These are phyloP conservation scores for Aspergillaceae sp. DNA, from an alignment of 2,329 filamentous ascomycete species.

Conservation along the genomic window DNA sequence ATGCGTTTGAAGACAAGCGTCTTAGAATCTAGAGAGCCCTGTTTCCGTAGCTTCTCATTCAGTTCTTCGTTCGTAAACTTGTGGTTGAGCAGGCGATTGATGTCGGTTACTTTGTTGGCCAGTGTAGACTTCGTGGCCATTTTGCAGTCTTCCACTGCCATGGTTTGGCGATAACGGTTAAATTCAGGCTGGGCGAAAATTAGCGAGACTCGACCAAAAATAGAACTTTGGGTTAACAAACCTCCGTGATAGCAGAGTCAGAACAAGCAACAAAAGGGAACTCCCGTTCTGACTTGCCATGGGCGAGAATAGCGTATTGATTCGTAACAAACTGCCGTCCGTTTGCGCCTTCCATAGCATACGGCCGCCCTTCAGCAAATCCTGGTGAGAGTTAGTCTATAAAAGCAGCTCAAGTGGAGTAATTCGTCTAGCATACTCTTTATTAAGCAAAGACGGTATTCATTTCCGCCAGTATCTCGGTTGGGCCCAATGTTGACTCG, in stretches of 20 bases:
- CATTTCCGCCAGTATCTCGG: conserved; percentile 59
- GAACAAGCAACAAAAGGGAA: conserved; percentile 91
- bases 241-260: conserved; percentile 74
- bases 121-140: conserved; percentile 66
- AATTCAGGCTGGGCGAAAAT: conserved; percentile 57
- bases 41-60: conserved; percentile 65
- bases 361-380: conserved; percentile 70
- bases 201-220: not conserved
- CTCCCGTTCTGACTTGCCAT: conserved; percentile 73
- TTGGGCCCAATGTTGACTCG: conserved; percentile 77
- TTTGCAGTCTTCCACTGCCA: conserved; percentile 61
- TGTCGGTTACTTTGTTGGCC: conserved; percentile 64
- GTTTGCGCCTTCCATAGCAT: conserved; percentile 66
- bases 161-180: conserved; percentile 67
- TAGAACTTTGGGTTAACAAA: conserved; percentile 30
- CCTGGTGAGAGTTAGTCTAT: conserved; percentile 42
- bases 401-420: not conserved
- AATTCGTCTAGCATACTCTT: conserved; percentile 52
- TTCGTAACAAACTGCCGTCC: conserved; percentile 75
- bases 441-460: conserved; percentile 82
- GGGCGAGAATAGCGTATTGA: conserved; percentile 70
- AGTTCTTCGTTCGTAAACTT: conserved; percentile 78
- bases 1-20: conserved; percentile 61
- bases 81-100: conserved; percentile 70
- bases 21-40: conserved; percentile 58